A percentile compares a stretch with the other conserved stretches of the same genome.
Conservation (phyloP, 1,139 yeast species). For the Suhomyces wounanorum region DNA sequence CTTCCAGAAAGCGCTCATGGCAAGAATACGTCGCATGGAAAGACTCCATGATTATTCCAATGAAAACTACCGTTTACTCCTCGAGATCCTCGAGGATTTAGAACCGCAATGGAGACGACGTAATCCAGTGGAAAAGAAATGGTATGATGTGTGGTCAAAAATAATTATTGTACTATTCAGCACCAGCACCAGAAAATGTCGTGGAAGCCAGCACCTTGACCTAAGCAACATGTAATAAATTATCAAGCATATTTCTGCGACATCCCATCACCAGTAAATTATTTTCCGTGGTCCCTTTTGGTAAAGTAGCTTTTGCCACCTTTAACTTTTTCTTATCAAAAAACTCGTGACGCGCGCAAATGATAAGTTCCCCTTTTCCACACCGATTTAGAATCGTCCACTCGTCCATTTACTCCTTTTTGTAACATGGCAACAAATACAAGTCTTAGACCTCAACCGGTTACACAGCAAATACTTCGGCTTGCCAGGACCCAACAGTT, state of each 20-base stretch:
- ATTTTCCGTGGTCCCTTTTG: not conserved
- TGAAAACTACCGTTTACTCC: not conserved
- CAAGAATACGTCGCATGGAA: not conserved
- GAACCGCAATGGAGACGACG: constrained; percentile 3
- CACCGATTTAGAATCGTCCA: constrained; percentile 2
- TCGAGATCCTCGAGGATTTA: not conserved
- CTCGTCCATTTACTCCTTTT: not conserved
- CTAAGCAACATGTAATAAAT: no score
- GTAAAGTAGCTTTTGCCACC: not conserved
- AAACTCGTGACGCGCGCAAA: constrained; percentile 5
- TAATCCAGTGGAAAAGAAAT: not conserved
- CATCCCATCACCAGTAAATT: no score
- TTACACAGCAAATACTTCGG: constrained; percentile 13
- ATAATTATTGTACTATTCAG: not conserved
- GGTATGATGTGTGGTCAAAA: not conserved
- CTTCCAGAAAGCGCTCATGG: constrained; percentile 1
- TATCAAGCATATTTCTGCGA: no score
- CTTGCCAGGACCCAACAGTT: constrained; percentile 47
- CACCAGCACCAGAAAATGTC: not conserved
- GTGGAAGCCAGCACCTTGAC: not conserved
- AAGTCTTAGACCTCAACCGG: constrained; percentile 16
- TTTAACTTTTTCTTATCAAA: not conserved
- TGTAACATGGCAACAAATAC: constrained; percentile 5
- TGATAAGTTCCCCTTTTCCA: constrained; percentile 3
- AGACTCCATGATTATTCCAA: not conserved